Evolutionary conservation across 2,329 filamentous ascomycete genomes (phyloP), one percentile per base, ranked within the genome.

Genomic region (Lomentospora prolificans): DNA sequence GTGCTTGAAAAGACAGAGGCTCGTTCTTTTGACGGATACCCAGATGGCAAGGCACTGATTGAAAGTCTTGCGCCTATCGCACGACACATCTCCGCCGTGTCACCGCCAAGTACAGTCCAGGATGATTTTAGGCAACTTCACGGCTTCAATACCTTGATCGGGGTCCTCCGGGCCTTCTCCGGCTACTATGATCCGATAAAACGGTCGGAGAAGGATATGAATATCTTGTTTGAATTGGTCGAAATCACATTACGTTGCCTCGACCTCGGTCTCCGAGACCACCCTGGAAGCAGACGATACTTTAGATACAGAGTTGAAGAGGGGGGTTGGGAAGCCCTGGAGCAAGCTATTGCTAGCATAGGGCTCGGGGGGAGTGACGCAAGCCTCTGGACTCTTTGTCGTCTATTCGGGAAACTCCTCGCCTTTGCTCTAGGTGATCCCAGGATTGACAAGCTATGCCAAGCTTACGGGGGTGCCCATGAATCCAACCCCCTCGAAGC

Each of bases 201-300:
- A 65, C 78, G 79, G 64, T 79, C 71, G 53, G 71, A 81, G 39
- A 72, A 81, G 50, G 84, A 89, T 58, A 87, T 85, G 66, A 72
- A 75, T 57, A 75, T 77, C 48, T 74, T 89, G 57, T 87, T 90
- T 64, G 78, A 81, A 58, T 73, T 92, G 17, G 73, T 95, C 17
- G 82, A 90, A 64, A 79, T 79, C 7, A 78, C 87, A n/a, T 74
- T 94, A 39, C 82, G 82, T 30, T 81, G 94, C 12, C 72, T 97
- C 27, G 85, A 87, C 1, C 85, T 86, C 51, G 84, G 84, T 12
- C 79, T 99, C 61, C 81, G 83, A 55, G 83, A 84, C 50, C 90
- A 97, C 68, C 78, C 86, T 50, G 92, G 91, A 19, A 99, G 97
- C 70, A 81, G 86, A 64, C 82, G 88, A 62, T 96, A 92, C 72